phyloP scores from a whole-genome alignment of 2,329 filamentous ascomycete genomes.

The Colletotrichum cordylinicola region DNA sequence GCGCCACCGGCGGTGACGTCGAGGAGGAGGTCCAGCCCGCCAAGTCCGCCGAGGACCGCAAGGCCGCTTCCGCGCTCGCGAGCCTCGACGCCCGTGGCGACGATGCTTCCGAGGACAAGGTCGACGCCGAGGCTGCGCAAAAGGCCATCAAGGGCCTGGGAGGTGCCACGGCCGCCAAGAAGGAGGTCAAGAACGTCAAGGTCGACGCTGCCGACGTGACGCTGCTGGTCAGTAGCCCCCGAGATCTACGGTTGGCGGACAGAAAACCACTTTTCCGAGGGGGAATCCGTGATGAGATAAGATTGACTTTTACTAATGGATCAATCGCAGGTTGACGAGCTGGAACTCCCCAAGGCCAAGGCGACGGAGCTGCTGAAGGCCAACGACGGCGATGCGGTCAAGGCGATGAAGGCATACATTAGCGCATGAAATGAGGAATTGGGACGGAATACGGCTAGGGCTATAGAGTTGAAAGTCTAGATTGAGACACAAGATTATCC shows the following conservation, averaged over 20 bases:
- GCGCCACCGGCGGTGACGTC: constrained; percentile 62
- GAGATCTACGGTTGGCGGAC: accelerated
- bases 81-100: constrained; percentile 65
- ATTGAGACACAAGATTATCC: not conserved
- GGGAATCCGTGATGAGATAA: accelerated
- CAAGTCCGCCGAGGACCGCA: constrained; percentile 78
- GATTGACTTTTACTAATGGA: not conserved
- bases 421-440: constrained; percentile 25
- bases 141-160: constrained; percentile 74
- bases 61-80: constrained; percentile 76
- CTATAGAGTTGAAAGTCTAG: not conserved
- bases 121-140: constrained; percentile 73
- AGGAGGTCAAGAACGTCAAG: constrained; percentile 68
- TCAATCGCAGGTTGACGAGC: constrained; percentile 63
- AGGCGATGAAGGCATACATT: constrained; percentile 68
- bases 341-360: constrained; percentile 74
- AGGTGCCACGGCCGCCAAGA: constrained; percentile 40
- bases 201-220: constrained; percentile 75
- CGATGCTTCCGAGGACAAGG: constrained; percentile 49
- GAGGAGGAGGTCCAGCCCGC: constrained; percentile 61
- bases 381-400: constrained; percentile 72
- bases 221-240: constrained; percentile 61
- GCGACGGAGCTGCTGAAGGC: constrained; percentile 77
- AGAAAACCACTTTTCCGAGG: not conserved
- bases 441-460: not conserved